Percentiles rank a stretch among this genome's conserved stretches.
Conservation (phyloP, 2,329 filamentous ascomycete genomes). For the Aspergillus neotritici region DNA sequence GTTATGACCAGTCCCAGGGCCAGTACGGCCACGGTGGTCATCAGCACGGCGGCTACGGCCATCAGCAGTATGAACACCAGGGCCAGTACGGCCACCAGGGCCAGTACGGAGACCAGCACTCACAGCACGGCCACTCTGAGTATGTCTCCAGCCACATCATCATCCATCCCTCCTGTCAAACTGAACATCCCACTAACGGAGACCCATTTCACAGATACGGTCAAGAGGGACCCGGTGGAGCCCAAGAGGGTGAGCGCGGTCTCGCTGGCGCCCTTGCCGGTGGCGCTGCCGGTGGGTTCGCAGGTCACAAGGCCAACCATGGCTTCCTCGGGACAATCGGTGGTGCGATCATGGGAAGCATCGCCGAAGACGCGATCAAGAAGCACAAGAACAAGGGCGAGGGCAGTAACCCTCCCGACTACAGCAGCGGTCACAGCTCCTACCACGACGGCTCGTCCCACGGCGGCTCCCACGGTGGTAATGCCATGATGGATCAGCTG, state of each 20-base stretch:
- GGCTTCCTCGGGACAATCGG: constrained; percentile 45
- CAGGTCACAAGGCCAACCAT: constrained; percentile 44
- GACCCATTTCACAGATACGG: constrained; percentile 16
- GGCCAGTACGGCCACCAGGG: constrained; percentile 13
- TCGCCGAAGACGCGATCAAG: constrained; percentile 43
- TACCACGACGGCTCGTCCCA: constrained; percentile 18
- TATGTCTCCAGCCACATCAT: constrained; percentile 10
- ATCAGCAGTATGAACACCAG: constrained; percentile 18
- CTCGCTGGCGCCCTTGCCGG: constrained; percentile 44
- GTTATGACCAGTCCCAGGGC: constrained; percentile 20
- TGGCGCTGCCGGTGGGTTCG: constrained; percentile 43
- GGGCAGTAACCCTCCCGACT: constrained; percentile 15
- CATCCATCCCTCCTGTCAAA: neutral
- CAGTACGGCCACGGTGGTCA: constrained; percentile 13
- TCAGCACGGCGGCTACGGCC: constrained; percentile 11
- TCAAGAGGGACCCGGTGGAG: constrained; percentile 31
- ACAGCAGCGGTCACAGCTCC: constrained; percentile 8
- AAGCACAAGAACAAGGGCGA: constrained; percentile 39
- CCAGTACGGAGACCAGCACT: constrained; percentile 2
- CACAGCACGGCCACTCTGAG: constrained; percentile 7
- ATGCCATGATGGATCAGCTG: constrained; percentile 29
- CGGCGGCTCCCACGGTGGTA: constrained; percentile 14
- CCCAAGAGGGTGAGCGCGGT: constrained; percentile 43
- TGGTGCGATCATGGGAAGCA: constrained; percentile 43
- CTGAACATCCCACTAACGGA: constrained; percentile 10